Base-by-base conservation (phyloP, 805 yeast genomes). In the Naumovozyma castellii region DNA sequence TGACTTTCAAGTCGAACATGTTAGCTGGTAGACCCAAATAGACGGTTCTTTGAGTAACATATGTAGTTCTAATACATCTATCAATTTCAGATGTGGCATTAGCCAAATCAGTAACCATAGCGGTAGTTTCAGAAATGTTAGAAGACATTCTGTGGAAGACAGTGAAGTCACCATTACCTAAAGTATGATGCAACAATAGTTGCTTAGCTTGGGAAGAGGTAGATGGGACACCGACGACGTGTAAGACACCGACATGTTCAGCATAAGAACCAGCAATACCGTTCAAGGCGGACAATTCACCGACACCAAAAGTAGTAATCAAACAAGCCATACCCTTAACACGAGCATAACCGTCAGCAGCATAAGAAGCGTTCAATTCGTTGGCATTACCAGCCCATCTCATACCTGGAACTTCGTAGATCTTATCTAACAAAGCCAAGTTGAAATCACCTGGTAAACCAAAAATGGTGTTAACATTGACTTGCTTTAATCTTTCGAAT, bases 191-290 rank as follows among this genome's bases (percentile, higher is more conserved):
- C 59, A 82, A 67, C 54, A 82, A 62, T 61, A 80, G 65, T 48
- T 79, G 79, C 58, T 78, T 71, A 47, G 80, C 73, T 56, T 78
- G 84, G 28, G 92, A 73, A 15, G 78, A 67, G 51, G 75, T 67
- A 38, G 88, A 77, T 44, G 94, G 94, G 39, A 81, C 81, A 58
- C 94, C 94, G 28, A 83, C 94, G 49, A 84, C 72, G 64, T 84
- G 92, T 46, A 84, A 64, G 48, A 83, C 60, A 49, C 88, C 88
- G 46, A 84, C 87, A 61, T 84, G 90, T 63, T 84, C 94, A 44
- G 94, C 86, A 62, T 76, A 84, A 34, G 88, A 69, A 50, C 94
- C 94, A 25, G 87, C 94, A 54, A 84, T 72, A 50, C 88, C 94
- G 60, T 82, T 83, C 51, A 82, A 67, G 4, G 90, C 87, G 18